Evolutionary conservation across 305 asterid genomes (phyloP).

Genomic region (Fraxinus sp.): DNA sequence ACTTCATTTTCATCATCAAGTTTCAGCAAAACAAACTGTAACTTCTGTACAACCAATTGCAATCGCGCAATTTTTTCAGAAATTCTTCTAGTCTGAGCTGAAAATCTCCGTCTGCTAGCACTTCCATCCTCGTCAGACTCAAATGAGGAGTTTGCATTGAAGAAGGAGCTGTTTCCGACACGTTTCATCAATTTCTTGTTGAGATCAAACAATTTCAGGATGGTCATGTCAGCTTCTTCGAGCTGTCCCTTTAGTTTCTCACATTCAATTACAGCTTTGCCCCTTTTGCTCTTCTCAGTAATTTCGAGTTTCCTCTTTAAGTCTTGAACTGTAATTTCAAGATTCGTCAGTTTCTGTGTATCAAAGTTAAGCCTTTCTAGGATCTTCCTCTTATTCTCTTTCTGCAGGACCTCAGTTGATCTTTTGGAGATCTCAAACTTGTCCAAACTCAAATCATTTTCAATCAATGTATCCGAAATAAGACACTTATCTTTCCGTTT

Average conservation of each 20-base stretch:
- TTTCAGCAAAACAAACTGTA: constrained; percentile 74
- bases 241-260: constrained; percentile 77
- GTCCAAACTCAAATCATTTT: constrained; percentile 52
- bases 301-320: constrained; percentile 71
- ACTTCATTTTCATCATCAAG: constrained; percentile 52
- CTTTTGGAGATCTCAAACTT: constrained; percentile 60
- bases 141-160: constrained; percentile 50
- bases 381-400: constrained; percentile 67
- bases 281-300: constrained; percentile 67
- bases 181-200: constrained; percentile 62
- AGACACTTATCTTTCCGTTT: constrained; percentile 44
- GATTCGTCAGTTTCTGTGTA: constrained; percentile 79
- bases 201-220: constrained; percentile 70
- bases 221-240: constrained; percentile 66
- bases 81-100: constrained; percentile 68
- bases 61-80: constrained; percentile 85
- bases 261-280: constrained; percentile 75
- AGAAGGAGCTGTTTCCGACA: constrained; percentile 48
- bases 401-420: constrained; percentile 52
- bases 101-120: constrained; percentile 53
- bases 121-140: constrained; percentile 70
- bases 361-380: constrained; percentile 84
- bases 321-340: constrained; percentile 79
- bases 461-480: constrained; percentile 33
- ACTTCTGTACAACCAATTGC: constrained; percentile 87